Evolutionary conservation across 1,139 yeast species (phyloP), one percentile per base, ranked within the genome.

Genomic region (Zygosaccharomyces pseudobailii): DNA sequence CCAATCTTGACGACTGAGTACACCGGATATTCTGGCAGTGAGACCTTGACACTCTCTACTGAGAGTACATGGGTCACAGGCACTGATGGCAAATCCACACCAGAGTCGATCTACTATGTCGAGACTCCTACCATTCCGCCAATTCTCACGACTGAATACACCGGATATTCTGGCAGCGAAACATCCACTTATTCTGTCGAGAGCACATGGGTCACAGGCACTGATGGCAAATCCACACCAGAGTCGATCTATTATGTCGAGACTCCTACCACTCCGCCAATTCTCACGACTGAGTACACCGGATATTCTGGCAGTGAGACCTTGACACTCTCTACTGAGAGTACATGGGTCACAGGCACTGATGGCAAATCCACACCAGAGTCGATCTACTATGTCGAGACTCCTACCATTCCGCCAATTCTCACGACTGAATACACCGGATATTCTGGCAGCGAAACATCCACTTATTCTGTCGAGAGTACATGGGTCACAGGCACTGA

Each of bases 31-130:
- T n/a, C n/a, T n/a, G n/a, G n/a, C n/a, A n/a, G n/a, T n/a, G n/a
- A n/a, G n/a, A n/a, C n/a, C n/a, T n/a, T n/a, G n/a, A n/a, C n/a
- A n/a, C n/a, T n/a, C n/a, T n/a, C n/a, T n/a, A n/a, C n/a, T n/a
- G n/a, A n/a, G n/a, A n/a, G n/a, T n/a, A n/a, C n/a, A n/a, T n/a
- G n/a, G 17, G 17, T 13, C 1, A 13, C 17, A 1, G 17, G 17
- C 17, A 13, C 17, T 13, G 17, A 13, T 13, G 17, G 17, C 2
- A 13, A 13, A 13, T 1, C 17, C 2, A 13, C 53, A 13, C 47
- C 54, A n/a, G 51, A 48, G 33, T 37, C 45, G 13, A 42, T 51
- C 37, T 34, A 40, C 46, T 52, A 50, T 28, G 50, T 52, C 6
- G 50, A 48, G 34, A 51, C 55, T 46, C 3, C 17, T 13, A 13